These are phyloP conservation scores for Austroboletus festivus DNA, from an alignment of 768 basidiomycete genomes.

Conservation along the genomic window DNA sequence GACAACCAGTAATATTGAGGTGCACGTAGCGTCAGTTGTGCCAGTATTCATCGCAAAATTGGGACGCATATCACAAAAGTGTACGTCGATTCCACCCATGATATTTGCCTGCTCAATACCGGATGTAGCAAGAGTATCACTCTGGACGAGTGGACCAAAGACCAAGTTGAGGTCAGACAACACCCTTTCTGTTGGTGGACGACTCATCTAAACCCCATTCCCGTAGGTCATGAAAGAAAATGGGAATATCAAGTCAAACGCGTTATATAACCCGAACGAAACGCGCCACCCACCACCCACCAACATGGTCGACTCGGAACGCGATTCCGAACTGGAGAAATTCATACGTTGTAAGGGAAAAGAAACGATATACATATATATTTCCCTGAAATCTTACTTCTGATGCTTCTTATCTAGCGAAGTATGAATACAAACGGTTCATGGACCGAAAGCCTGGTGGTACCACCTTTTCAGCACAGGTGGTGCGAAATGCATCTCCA, in stretches of 20 bases:
- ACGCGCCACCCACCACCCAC: constrained; percentile 77
- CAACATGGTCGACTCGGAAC: constrained; percentile 70
- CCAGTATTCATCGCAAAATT: constrained; percentile 90
- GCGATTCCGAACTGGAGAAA: constrained; percentile 88
- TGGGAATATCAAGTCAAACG: constrained; percentile 82
- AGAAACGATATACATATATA: too few species aligned
- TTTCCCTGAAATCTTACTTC: too few species aligned
- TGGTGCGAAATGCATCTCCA: constrained; percentile 19
- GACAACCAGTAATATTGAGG: too few species aligned
- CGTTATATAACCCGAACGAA: constrained; percentile 81
- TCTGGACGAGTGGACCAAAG: constrained; percentile 83
- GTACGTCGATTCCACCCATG: constrained; percentile 43
- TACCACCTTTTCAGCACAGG: constrained; percentile 14
- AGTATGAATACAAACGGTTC: constrained; percentile 78
- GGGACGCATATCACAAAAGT: constrained; percentile 94
- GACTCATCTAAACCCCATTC: constrained; percentile 13
- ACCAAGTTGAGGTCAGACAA: constrained; percentile 75
- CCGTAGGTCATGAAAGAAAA: constrained; percentile 70
- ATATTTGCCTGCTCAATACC: constrained; percentile 3
- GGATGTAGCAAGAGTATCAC: constrained; percentile 78
- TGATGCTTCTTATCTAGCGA: constrained; percentile 53
- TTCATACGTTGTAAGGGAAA: constrained; percentile 72
- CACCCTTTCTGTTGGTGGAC: constrained; percentile 5
- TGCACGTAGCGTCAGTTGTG: constrained; percentile 79
- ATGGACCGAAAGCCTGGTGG: constrained; percentile 42